Percentiles rank a stretch among this genome's conserved stretches.
Conservation (phyloP, 345 rosid genomes). For the Lepidium didymum region DNA sequence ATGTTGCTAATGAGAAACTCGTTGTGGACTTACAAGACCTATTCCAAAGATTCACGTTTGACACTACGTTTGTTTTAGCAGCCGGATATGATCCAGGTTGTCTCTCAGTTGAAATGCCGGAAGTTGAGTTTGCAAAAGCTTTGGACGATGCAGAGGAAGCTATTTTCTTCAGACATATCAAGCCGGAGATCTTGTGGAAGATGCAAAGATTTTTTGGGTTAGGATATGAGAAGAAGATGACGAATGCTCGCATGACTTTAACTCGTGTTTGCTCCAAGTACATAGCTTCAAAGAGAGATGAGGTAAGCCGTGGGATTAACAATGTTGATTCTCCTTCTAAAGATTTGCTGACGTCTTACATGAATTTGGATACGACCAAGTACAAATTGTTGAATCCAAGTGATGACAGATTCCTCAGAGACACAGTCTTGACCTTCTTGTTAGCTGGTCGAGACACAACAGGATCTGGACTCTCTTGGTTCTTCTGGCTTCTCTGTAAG, state of each 20-base stretch:
- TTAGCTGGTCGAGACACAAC: conserved; percentile 52
- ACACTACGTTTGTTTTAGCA: conserved; percentile 36
- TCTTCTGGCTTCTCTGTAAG: conserved; percentile 41
- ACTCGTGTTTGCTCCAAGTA: conserved; percentile 16
- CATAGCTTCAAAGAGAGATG: conserved; percentile 30
- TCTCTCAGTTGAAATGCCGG: conserved; percentile 32
- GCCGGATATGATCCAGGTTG: conserved; percentile 46
- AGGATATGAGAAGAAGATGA: conserved; percentile 40
- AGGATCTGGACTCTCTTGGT: conserved; percentile 39
- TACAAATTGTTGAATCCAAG: conserved; percentile 15
- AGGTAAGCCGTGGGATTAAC: conserved; percentile 4
- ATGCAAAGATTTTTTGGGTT: conserved; percentile 27
- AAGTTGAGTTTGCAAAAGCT: conserved; percentile 26
- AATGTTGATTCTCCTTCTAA: conserved; percentile 10
- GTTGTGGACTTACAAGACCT: conserved; percentile 34
- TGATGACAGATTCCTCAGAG: conserved; percentile 45
- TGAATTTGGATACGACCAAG: conserved; percentile 16
- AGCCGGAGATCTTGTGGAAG: conserved; percentile 33
- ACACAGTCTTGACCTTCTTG: conserved; percentile 43
- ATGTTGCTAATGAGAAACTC: conserved; percentile 16
- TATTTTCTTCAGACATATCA: conserved; percentile 15
- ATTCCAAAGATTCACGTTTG: conserved; percentile 41
- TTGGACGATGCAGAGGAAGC: conserved; percentile 35
- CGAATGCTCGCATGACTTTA: conserved; percentile 10
- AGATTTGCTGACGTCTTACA: conserved; percentile 36